Evolutionary conservation across 768 basidiomycete genomes (phyloP), one percentile per base, ranked within the genome.

Genomic region (Suillus luteus): DNA sequence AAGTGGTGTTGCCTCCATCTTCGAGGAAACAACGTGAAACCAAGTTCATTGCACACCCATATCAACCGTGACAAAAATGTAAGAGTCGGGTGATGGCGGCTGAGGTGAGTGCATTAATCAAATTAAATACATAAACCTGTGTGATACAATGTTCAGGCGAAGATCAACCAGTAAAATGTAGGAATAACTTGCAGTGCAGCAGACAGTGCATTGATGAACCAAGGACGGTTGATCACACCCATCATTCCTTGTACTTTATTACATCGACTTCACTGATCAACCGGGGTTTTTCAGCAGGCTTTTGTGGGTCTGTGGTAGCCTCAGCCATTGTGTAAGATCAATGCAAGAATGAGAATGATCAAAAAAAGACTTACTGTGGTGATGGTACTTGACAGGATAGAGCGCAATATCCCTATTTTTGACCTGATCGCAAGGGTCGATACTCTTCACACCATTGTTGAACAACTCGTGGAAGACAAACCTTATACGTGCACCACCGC

Each of bases 381-480:
- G 27, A 27, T 27, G 27, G 2, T 27, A 2, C 27, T 27, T 27
- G 27, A 27, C 27, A 27, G 27, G 27, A 27, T 27, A 27, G 27
- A 27, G 27, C 27, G 2, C 27, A 27, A 99, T 98, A 77, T 99
- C 97, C 49, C 96, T 94, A 74, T 99, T 97, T 78, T 98, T 97
- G 68, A 97, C 94, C 79, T 97, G 95, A 75, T 99, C 97, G 69
- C 97, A 99, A 1, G 97, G 97, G 82, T 99, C 97, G 72, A 99
- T 96, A 65, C 82, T 86, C 82, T 90, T 95, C 76, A 99, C 86
- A 65, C 97, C 97, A 72, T 91, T 96, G 79, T 96, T 97, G 85
- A 92, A 99, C 63, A 99, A 78, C 74, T 99, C 97, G 75, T 99
- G 97, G 83, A 96, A 99, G 60, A 99, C 97, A 73, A 98, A 99